phyloP scores from a whole-genome alignment of 805 yeast species.

The Spathaspora passalidarum region DNA sequence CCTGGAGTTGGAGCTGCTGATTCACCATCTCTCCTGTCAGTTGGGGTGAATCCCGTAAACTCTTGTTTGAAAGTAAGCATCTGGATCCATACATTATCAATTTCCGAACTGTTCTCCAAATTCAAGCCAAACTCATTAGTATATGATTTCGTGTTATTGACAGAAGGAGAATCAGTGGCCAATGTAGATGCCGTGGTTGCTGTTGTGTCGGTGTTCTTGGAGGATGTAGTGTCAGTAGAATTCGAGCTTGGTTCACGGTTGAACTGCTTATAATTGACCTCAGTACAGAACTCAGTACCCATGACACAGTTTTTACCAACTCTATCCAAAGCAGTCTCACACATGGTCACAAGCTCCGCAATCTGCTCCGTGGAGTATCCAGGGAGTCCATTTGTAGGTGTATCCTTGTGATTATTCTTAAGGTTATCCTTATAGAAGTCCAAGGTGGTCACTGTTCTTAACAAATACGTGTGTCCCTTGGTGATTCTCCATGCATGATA shows the following conservation, averaged over 20 bases:
- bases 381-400: constrained; percentile 8
- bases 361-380: constrained; percentile 20
- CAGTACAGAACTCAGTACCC: constrained; percentile 12
- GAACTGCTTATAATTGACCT: constrained; percentile 4
- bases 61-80: constrained; percentile 29
- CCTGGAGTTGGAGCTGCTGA: constrained; percentile 2
- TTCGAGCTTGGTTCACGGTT: not conserved
- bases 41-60: constrained; percentile 1
- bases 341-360: constrained; percentile 23
- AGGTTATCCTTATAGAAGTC: constrained; percentile 20
- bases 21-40: not conserved
- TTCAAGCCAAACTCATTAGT: constrained; percentile 14
- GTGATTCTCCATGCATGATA: constrained; percentile 41
- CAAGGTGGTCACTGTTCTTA: constrained; percentile 25
- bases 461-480: constrained; percentile 30
- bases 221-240: constrained; percentile 10
- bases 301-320: constrained; percentile 17
- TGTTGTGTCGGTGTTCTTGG: not conserved
- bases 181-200: not conserved
- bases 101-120: constrained; percentile 23
- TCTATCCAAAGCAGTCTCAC: constrained; percentile 21
- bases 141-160: constrained; percentile 5
- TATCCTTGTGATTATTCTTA: constrained; percentile 6
- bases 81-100: constrained; percentile 35
- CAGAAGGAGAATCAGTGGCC: not conserved